Evolutionary conservation across 2,329 filamentous ascomycete species (phyloP), one percentile per base, ranked within the genome.

Genomic region (Chrysoporthe cubensis): DNA sequence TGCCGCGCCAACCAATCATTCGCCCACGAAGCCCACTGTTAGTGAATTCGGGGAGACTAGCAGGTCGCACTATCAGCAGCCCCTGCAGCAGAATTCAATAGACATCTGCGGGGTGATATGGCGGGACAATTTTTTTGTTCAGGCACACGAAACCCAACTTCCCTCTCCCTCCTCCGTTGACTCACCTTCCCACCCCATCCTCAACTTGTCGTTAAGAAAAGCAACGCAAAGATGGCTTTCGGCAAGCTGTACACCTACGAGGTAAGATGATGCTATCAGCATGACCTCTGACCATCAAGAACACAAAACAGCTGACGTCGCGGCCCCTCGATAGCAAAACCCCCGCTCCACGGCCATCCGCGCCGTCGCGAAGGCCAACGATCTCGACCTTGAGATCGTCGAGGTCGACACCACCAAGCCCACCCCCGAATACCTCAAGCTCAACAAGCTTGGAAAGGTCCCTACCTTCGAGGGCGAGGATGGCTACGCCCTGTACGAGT

Each of bases 281-380:
- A 8, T 40, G 9, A 21, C 2, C 34, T 46, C n/a, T n/a, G 9
- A 66, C 2, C 26, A 1, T 37, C 34, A n/a, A 8, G 8, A 42
- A 21, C 34, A 14, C 14, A 32, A 2, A 14, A 21, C 13, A 37
- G 46, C 60, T 67, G 61, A 67, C 44, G 37, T 32, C 42, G 65
- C 48, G 18, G 18, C 42, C 7, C n/a, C 54, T 26, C 60, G 74
- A 69, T 79, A 97, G 94, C 88, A 87, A 80, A 97, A 97, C 88
- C 86, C 92, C 83, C 94, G 95, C 86, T 92, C 91, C 82, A 92
- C 91, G 78, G 90, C 90, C 80, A 92, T 97, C 83, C 89, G 91
- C 81, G 94, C 93, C 76, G 93, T 97, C 79, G 96, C 96, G 77
- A 98, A 99, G 91, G 94, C 93, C 85, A 98, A 98, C 85, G 90